These are phyloP conservation scores for Luzula sylvatica DNA, from an alignment of 176 grass and related monocot genomes.

Conservation along the genomic window DNA sequence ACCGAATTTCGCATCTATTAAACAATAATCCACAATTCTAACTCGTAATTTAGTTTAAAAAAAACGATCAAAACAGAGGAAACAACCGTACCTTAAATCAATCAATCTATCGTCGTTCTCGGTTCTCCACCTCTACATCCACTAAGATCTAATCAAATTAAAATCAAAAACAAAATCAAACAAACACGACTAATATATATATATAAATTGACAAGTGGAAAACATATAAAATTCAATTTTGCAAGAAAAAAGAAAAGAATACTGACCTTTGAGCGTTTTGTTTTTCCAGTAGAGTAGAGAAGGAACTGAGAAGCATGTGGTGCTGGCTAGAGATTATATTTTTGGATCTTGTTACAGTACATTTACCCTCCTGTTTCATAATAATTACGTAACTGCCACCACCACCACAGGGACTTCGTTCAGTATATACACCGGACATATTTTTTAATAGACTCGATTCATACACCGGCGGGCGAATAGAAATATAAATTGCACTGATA, in stretches of 20 bases:
- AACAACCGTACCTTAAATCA: not conserved
- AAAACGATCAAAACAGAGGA: not conserved
- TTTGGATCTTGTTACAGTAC: not conserved
- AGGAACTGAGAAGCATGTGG: constrained; percentile 2
- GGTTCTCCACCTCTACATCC: not conserved
- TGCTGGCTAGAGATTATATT: constrained; percentile 13
- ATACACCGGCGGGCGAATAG: too few species aligned
- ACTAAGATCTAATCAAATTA: not conserved
- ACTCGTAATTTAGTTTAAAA: not conserved
- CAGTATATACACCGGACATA: too few species aligned
- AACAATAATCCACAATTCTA: too few species aligned
- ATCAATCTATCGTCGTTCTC: not conserved
- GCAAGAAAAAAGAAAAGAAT: not conserved
- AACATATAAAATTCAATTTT: not conserved
- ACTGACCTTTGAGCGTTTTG: constrained; percentile 6
- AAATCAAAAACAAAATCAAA: not conserved
- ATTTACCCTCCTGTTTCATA: too few species aligned
- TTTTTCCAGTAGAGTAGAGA: constrained; percentile 3
- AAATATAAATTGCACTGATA: not conserved
- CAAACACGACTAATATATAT: not conserved
- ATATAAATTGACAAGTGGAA: not conserved
- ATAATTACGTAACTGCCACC: too few species aligned
- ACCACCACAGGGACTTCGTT: too few species aligned
- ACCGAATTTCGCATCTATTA: too few species aligned
- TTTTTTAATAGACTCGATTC: too few species aligned